A percentile compares a stretch with the other conserved stretches of the same genome.
Conservation (phyloP, 2,329 filamentous ascomycete genomes). For the Penicillium hordei region DNA sequence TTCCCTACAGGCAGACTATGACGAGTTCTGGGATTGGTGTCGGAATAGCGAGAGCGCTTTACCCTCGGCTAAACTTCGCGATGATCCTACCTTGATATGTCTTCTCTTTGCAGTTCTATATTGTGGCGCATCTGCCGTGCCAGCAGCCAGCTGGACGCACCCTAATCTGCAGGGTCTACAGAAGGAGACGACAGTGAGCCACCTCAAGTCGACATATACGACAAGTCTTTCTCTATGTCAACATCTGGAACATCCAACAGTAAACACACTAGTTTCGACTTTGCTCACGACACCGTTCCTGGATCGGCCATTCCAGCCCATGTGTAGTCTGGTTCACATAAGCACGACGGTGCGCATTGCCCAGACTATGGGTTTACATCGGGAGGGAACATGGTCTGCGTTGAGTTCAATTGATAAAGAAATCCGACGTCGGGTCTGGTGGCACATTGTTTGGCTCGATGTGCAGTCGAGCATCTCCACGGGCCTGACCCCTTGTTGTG, state of each 20-base stretch:
- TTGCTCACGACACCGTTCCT: background rate
- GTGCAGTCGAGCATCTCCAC: conserved; percentile 22
- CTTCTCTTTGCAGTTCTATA: background rate
- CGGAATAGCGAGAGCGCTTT: background rate
- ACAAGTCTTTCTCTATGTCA: background rate
- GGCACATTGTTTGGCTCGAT: conserved; percentile 25
- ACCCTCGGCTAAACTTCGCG: background rate
- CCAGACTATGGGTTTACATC: background rate
- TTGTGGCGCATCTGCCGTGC: background rate
- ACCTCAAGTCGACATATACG: background rate
- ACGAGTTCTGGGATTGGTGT: conserved; percentile 13
- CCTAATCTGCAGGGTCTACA: background rate
- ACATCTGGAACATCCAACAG: background rate
- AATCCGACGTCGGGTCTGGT: conserved; percentile 17
- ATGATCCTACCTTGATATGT: conserved; percentile 8
- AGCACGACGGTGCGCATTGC: background rate
- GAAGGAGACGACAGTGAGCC: background rate
- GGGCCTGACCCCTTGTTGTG: conserved; percentile 18
- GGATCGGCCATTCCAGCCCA: background rate
- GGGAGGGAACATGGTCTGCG: background rate
- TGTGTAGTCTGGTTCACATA: background rate
- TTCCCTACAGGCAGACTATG: conserved; percentile 8
- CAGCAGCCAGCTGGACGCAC: background rate
- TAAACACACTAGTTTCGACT: background rate
- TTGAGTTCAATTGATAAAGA: conserved; percentile 9